These are phyloP conservation scores for Penicillium sp. DNA, from an alignment of 2,329 filamentous ascomycete species.

Conservation along the genomic window DNA sequence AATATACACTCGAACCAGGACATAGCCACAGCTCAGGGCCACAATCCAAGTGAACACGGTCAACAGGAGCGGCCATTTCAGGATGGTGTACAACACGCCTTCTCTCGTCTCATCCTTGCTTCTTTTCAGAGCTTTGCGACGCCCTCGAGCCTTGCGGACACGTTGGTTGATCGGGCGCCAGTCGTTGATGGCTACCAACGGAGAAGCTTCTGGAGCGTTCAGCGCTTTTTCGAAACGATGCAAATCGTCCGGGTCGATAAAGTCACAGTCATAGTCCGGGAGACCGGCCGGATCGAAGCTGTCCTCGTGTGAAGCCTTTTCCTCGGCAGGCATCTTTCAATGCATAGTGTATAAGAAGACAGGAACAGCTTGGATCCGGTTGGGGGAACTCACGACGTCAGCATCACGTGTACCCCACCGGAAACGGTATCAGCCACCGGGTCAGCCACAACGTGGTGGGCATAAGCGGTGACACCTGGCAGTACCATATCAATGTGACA, in stretches of 20 bases:
- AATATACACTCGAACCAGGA: slow-evolving; percentile 83
- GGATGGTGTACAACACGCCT: slow-evolving; percentile 80
- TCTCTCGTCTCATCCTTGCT: slow-evolving; percentile 91
- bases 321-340: slow-evolving; percentile 28
- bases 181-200: slow-evolving; percentile 87
- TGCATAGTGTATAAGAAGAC: slow-evolving; percentile 22
- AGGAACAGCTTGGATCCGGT: slow-evolving; percentile 10
- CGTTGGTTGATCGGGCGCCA: slow-evolving; percentile 86
- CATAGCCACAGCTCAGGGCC: slow-evolving; percentile 70
- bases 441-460: slow-evolving; percentile 4
- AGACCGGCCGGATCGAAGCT: slow-evolving; percentile 67
- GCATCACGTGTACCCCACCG: slow-evolving; percentile 15
- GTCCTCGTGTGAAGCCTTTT: slow-evolving; percentile 38
- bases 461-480: slow-evolving; percentile 5
- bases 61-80: slow-evolving; percentile 88
- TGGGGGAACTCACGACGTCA: slow-evolving; percentile 22
- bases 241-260: slow-evolving; percentile 70
- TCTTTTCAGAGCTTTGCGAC: slow-evolving; percentile 49
- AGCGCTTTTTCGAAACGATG: slow-evolving; percentile 77
- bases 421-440: neutral
- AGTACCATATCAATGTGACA: neutral
- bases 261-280: slow-evolving; percentile 78
- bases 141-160: slow-evolving; percentile 50
- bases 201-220: slow-evolving; percentile 72
- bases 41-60: slow-evolving; percentile 78